Evolutionary conservation across 2,329 filamentous ascomycete species (phyloP).

Genomic region (Fulvia fulva): DNA sequence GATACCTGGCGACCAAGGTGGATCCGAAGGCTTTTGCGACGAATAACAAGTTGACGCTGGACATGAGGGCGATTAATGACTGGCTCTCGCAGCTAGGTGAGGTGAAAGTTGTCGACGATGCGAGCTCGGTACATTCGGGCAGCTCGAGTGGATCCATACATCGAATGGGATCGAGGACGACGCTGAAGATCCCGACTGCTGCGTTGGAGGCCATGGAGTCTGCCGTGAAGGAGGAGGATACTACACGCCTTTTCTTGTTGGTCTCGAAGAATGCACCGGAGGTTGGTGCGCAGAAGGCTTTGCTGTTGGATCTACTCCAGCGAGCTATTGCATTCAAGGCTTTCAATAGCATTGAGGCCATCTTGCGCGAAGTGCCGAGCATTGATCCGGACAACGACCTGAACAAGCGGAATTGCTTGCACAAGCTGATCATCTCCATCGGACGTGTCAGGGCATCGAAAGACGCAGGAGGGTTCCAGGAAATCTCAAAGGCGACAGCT

Average conservation of each 20-base stretch:
- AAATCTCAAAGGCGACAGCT: conserved; percentile 55
- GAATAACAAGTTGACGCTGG: conserved; percentile 56
- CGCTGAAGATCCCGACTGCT: conserved; percentile 65
- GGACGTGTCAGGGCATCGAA: conserved; percentile 65
- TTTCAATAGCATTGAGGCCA: conserved; percentile 63
- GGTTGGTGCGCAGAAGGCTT: conserved; percentile 52
- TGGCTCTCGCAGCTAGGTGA: conserved; percentile 84
- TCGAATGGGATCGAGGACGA: conserved; percentile 69
- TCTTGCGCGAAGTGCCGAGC: conserved; percentile 65
- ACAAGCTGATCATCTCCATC: conserved; percentile 87
- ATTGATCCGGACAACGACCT: conserved; percentile 88
- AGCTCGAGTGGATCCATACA: conserved; percentile 61
- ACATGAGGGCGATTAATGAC: conserved; percentile 72
- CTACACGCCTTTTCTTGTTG: conserved; percentile 50
- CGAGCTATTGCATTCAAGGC: conserved; percentile 68
- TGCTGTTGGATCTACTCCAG: conserved; percentile 79
- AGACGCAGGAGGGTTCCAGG: conserved; percentile 24
- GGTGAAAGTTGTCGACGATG: conserved; percentile 67
- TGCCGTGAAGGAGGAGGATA: conserved; percentile 66
- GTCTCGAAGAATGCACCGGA: conserved; percentile 34
- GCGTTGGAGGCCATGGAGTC: conserved; percentile 69
- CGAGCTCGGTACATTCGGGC: conserved; percentile 62
- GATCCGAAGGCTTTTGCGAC: conserved; percentile 84
- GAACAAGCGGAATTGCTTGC: conserved; percentile 88
- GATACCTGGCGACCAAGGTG: conserved; percentile 86